Evolutionary conservation across 2,329 filamentous ascomycete genomes (phyloP).

Genomic region (Cladorrhinum sp.): DNA sequence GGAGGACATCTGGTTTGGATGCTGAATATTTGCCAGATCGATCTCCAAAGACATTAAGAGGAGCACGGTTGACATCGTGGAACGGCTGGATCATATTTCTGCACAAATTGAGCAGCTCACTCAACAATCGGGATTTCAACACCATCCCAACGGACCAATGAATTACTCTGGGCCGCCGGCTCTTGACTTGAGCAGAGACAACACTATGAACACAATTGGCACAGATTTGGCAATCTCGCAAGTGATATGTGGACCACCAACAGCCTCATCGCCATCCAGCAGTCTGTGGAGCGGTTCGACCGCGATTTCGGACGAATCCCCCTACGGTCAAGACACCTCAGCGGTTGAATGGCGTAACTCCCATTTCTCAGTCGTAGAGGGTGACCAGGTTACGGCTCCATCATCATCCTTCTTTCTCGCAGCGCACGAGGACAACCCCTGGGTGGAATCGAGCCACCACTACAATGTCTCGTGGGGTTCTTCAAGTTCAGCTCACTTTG

Average conservation of each 20-base stretch:
- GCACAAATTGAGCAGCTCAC: background rate
- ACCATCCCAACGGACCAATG: background rate
- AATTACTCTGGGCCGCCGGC: background rate
- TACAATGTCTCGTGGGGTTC: background rate
- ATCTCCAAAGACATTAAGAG: background rate
- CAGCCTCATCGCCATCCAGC: background rate
- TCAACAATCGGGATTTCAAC: background rate
- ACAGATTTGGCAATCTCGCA: background rate
- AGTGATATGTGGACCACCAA: background rate
- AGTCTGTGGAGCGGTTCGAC: background rate
- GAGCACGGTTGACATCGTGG: background rate
- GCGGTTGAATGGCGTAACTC: background rate
- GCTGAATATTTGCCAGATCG: background rate
- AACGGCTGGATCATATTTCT: background rate
- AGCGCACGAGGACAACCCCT: background rate
- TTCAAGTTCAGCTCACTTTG: background rate
- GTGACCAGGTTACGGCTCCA: background rate
- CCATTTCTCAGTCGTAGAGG: background rate
- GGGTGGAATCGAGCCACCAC: background rate
- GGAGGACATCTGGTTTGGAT: background rate
- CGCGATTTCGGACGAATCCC: background rate
- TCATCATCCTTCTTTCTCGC: background rate
- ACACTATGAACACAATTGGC: background rate
- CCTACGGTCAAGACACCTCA: background rate
- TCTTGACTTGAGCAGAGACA: background rate